Conservation (phyloP, 1,284 basidiomycete species). For the Mycena sp. region DNA sequence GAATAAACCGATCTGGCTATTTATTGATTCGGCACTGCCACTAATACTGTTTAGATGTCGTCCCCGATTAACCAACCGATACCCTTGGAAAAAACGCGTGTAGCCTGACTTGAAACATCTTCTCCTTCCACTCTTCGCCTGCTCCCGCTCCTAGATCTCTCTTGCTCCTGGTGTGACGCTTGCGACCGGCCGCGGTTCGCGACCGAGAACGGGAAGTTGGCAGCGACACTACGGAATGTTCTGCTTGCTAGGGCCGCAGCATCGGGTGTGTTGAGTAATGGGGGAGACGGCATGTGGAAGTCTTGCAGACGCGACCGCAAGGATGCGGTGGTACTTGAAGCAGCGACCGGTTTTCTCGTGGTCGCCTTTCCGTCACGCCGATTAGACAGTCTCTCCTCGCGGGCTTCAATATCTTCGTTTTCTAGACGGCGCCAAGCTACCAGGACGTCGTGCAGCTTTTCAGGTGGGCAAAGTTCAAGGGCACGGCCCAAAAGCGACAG, state of each 20-base stretch:
- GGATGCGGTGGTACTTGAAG: constrained; percentile 53
- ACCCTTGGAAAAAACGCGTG: constrained; percentile 78
- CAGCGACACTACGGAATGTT: constrained; percentile 79
- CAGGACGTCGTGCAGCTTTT: constrained; percentile 79
- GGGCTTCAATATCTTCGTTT: constrained; percentile 64
- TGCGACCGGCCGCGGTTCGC: constrained; percentile 59
- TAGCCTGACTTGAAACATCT: constrained; percentile 77
- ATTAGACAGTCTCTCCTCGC: constrained; percentile 52
- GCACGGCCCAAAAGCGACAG: constrained; percentile 82
- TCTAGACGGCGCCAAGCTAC: constrained; percentile 76
- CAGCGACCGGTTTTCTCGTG: constrained; percentile 31
- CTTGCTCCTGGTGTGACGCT: constrained; percentile 51
- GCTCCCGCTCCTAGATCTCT: constrained; percentile 52
- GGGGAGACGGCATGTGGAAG: constrained; percentile 71
- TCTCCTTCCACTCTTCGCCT: constrained; percentile 56
- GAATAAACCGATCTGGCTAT: no score
- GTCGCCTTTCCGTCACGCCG: constrained; percentile 39
- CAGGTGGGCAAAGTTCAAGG: constrained; percentile 87
- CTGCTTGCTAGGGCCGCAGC: constrained; percentile 77
- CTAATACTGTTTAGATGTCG: constrained; percentile 56
- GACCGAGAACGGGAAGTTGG: constrained; percentile 77
- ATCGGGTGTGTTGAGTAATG: constrained; percentile 72
- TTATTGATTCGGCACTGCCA: background rate
- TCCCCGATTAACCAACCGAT: constrained; percentile 90
- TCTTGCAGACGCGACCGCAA: constrained; percentile 68